These are phyloP conservation scores for Colletotrichum liriopes DNA, from an alignment of 2,329 filamentous ascomycete species.

Conservation along the genomic window DNA sequence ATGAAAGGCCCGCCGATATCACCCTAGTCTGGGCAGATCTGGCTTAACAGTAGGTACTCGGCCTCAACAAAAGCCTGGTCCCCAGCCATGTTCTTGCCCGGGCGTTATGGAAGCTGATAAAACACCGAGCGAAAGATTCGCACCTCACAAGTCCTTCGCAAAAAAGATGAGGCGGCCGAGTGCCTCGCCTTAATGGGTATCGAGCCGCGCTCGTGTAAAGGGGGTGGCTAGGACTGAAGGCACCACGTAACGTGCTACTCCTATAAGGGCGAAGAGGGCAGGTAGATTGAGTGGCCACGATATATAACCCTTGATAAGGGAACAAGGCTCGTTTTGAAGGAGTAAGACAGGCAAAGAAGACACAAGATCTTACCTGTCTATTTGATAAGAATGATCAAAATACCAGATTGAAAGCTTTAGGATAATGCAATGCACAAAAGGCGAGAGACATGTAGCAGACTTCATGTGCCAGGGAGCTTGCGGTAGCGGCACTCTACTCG, in stretches of 20 bases:
- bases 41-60: neutral
- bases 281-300: neutral
- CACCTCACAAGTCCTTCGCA: neutral
- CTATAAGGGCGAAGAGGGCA: neutral
- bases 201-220: neutral
- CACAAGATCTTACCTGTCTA: neutral
- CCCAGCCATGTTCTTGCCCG: neutral
- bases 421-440: neutral
- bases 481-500: neutral
- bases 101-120: neutral
- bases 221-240: neutral
- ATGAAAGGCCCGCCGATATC: no score
- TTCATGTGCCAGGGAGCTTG: neutral
- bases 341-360: neutral
- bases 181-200: neutral
- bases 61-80: neutral
- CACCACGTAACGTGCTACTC: neutral
- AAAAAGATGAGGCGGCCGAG: neutral
- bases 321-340: neutral
- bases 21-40: neutral
- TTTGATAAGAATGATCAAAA: neutral
- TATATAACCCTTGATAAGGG: neutral
- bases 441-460: neutral
- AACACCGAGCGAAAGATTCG: neutral
- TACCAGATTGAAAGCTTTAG: neutral